Conservation (phyloP, 2,329 filamentous ascomycete species). For the Pseudogymnoascus sp. region DNA sequence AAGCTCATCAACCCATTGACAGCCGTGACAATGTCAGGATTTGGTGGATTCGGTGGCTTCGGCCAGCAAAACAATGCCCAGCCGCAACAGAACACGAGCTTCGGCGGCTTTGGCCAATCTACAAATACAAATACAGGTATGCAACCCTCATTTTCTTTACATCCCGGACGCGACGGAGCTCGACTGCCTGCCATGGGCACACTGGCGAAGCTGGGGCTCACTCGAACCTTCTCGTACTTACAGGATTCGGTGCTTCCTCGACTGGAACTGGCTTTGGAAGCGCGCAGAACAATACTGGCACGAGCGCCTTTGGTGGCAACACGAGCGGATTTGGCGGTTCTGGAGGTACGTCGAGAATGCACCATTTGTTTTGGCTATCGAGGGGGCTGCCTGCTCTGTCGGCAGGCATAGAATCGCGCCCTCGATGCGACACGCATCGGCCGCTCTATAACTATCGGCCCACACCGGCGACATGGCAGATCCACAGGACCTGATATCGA, state of each 20-base stretch:
- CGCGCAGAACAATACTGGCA: conserved; percentile 28
- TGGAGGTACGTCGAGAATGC: conserved; percentile 31
- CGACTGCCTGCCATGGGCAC: conserved; percentile 14
- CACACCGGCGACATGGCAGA: neutral
- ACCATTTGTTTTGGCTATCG: conserved; percentile 2
- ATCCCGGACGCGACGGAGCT: conserved; percentile 11
- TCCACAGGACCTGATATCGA: neutral
- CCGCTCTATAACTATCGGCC: neutral
- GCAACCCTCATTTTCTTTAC: conserved; percentile 17
- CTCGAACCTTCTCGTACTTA: conserved; percentile 24
- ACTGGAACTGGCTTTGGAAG: conserved; percentile 33
- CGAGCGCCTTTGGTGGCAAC: conserved; percentile 34
- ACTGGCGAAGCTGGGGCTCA: conserved; percentile 26
- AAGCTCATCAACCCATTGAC: conserved; percentile 12
- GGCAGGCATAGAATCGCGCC: neutral
- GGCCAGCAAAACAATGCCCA: conserved; percentile 46
- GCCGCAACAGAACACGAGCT: conserved; percentile 38
- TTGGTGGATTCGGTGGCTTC: conserved; percentile 49
- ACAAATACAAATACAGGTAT: conserved; percentile 29
- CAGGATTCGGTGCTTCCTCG: conserved; percentile 36
- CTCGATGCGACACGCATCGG: neutral
- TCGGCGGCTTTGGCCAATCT: conserved; percentile 45
- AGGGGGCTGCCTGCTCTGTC: neutral
- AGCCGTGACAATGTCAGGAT: conserved; percentile 25
- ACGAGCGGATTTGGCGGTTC: conserved; percentile 28